A percentile compares a stretch with the other conserved stretches of the same genome.
phyloP scores from a whole-genome alignment of 2,329 filamentous ascomycete genomes.

The Exserohilum rostratum region DNA sequence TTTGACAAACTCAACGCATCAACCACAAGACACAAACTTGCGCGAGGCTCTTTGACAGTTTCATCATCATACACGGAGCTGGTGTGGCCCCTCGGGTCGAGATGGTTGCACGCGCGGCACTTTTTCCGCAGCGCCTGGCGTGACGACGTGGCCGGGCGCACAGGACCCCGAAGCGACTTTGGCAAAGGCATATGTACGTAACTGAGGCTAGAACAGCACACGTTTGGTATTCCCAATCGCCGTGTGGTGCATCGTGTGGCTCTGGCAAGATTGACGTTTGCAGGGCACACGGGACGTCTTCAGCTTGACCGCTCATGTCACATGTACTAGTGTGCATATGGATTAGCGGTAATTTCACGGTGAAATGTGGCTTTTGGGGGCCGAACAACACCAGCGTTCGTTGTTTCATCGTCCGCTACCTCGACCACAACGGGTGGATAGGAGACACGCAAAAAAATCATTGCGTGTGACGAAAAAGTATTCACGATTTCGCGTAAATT shows the following conservation, averaged over 20 bases:
- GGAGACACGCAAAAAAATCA: background rate
- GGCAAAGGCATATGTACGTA: constrained; percentile 31
- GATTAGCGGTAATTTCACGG: background rate
- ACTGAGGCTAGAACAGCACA: background rate
- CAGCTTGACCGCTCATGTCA: background rate
- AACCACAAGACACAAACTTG: constrained; percentile 32
- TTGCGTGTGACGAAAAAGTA: no score
- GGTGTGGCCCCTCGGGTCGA: constrained; percentile 36
- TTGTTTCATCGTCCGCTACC: background rate
- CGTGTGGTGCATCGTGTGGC: constrained; percentile 10
- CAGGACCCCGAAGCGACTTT: constrained; percentile 30
- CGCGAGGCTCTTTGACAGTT: constrained; percentile 18
- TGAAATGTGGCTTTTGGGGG: constrained; percentile 5
- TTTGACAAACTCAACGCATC: constrained; percentile 33
- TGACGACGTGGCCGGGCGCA: constrained; percentile 18
- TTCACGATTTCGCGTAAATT: no score
- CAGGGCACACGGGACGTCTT: background rate
- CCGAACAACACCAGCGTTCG: background rate
- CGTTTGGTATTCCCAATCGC: background rate
- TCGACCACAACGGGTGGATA: background rate
- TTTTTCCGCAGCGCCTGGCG: constrained; percentile 27
- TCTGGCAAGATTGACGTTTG: background rate
- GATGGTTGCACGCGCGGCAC: constrained; percentile 39
- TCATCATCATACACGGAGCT: constrained; percentile 31
- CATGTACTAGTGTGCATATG: background rate